phyloP scores from a whole-genome alignment of 139 green algal genomes.

The Chlorella sorokiniana region DNA sequence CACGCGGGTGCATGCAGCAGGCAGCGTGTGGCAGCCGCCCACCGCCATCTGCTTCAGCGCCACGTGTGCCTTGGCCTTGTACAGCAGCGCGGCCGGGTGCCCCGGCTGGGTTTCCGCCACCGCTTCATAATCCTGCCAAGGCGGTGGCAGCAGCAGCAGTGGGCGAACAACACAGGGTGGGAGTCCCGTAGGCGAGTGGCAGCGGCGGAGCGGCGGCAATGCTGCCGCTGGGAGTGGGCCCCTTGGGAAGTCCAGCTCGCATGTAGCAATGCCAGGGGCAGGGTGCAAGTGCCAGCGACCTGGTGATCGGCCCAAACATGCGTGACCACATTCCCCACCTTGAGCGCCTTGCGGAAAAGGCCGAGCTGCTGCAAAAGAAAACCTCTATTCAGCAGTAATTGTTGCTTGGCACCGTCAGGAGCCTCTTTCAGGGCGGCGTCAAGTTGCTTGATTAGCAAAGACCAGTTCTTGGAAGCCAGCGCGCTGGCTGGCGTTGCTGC shows the following conservation, averaged over 20 bases:
- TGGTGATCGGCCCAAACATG: no score
- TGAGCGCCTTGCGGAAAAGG: constrained; percentile 77
- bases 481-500: background rate
- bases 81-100: constrained; percentile 50
- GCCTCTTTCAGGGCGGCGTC: background rate
- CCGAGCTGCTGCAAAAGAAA: constrained; percentile 68
- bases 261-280: no score
- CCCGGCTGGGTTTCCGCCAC: constrained; percentile 39
- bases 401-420: background rate
- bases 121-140: constrained; percentile 72
- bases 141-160: background rate
- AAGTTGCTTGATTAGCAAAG: background rate
- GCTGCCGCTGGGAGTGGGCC: no score
- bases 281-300: no score
- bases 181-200: background rate
- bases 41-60: constrained; percentile 66
- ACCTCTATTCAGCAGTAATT: constrained; percentile 62
- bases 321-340: constrained; percentile 54
- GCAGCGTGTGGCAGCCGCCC: background rate
- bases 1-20: background rate
- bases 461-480: background rate
- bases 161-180: background rate
- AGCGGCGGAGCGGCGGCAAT: no score
- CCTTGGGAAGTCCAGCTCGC: no score
- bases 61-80: constrained; percentile 66